Evolutionary conservation across 2,329 filamentous ascomycete genomes (phyloP), one percentile per base, ranked within the genome.

Genomic region (Apiospora aurea): DNA sequence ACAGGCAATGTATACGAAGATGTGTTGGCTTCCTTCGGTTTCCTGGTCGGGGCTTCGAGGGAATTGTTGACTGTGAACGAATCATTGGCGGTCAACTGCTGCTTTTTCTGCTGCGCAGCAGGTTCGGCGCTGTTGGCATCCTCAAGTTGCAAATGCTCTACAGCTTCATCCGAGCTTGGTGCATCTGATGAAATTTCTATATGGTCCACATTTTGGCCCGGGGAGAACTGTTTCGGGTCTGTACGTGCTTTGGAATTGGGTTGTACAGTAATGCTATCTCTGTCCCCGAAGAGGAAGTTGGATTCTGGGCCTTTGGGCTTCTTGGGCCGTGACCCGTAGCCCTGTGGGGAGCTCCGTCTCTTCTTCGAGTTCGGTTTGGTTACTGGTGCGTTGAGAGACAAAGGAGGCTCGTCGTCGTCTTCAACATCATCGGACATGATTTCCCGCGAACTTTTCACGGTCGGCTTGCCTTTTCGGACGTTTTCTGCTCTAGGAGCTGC

Each of bases 331-430:
- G 57, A 41, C 14, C 34, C 57, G 38, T 64, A 64, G 3, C 10
- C 34, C 21, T 41, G 29, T 6, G 57, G 57, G 34, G 57, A 64
- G 34, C 18, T n/a, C 21, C 57, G 34, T 41, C 57, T 64, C 18
- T 64, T 64, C 57, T 64, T 64, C 4, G 57, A 64, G 29, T 64
- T 64, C 4, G 57, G 57, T 64, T 64, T 64, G 0, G 57, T 41
- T 14, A 18, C 11, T n/a, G 34, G 13, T 64, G 21, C 13, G 7
- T 18, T 14, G 13, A 13, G 34, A 41, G 21, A n/a, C 11, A 21
- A 4, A 38, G 57, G 8, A 14, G 57, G 34, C 4, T 11, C 18
- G 11, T 41, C 57, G 18, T 64, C 57, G 34, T 64, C 34, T 41
- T 41, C 38, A 29, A n/a, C 11, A 41, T 64, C 57, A 6, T 41